Conservation (phyloP, 2,329 filamentous ascomycete genomes). For the Tolypocladium sp. region DNA sequence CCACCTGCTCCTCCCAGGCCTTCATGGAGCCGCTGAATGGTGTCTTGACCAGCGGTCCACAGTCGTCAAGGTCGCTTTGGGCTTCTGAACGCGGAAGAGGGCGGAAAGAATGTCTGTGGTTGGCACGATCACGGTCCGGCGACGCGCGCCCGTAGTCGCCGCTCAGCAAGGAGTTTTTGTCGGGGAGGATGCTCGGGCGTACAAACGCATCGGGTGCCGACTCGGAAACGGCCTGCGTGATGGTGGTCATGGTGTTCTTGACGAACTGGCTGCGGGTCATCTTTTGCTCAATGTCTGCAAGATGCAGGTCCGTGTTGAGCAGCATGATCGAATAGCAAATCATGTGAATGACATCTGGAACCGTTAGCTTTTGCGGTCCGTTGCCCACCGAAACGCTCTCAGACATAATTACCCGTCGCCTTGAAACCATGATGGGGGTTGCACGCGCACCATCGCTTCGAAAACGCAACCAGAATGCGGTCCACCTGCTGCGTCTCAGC, state of each 20-base stretch:
- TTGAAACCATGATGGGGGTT: constrained; percentile 93
- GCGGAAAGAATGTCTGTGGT: constrained; percentile 40
- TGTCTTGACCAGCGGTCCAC: constrained; percentile 68
- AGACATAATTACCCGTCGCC: constrained; percentile 62
- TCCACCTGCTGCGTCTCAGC: constrained; percentile 97
- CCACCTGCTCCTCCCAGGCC: constrained; percentile 82
- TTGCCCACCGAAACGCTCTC: background rate
- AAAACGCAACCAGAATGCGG: constrained; percentile 82
- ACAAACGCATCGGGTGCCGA: constrained; percentile 60
- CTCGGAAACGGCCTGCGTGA: constrained; percentile 67
- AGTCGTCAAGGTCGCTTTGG: constrained; percentile 39
- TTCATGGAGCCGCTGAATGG: constrained; percentile 67
- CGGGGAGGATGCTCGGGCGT: constrained; percentile 45
- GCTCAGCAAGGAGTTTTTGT: constrained; percentile 23
- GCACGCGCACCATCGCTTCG: constrained; percentile 84
- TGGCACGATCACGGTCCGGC: constrained; percentile 27
- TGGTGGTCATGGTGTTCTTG: constrained; percentile 90
- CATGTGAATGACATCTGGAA: constrained; percentile 81
- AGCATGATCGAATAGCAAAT: constrained; percentile 95
- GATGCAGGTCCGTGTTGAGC: constrained; percentile 89
- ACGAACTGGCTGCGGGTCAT: constrained; percentile 95
- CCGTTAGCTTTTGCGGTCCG: constrained; percentile 16
- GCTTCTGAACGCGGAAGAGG: constrained; percentile 38
- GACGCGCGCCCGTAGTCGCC: constrained; percentile 23
- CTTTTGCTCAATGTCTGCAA: constrained; percentile 91